Evolutionary conservation across 345 rosid species (phyloP), one percentile per base, ranked within the genome.

Genomic region (Psidium friedrichsthalianum): DNA sequence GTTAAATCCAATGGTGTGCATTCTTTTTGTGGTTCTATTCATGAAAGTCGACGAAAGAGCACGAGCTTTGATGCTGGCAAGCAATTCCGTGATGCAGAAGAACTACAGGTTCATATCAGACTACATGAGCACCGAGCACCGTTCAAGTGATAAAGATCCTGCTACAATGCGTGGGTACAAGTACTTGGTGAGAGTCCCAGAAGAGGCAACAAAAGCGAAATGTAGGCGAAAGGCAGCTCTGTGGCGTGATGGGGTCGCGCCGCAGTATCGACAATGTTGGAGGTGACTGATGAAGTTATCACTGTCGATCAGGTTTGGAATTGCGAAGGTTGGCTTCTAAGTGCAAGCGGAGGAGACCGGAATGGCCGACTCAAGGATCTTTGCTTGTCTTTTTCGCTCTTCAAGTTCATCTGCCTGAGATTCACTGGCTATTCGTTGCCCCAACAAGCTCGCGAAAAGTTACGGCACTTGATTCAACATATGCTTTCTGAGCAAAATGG

Each of bases 321-420:
- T 44, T 80, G 82, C 25, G 1, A 5, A 42, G 20, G 54, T 6
- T 6, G 14, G 54, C 54, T 78, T 18, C 13, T 32, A 42, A 74
- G 15, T 36, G 6, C 8, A 47, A 4, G 0, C 11, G 1, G 0
- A 3, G 14, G 56, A 13, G 40, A 51, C 6, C 40, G 0, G 11
- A 40, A 14, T 1, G 83, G 40, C 1, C 52, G 12, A 52, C 36
- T 81, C 2, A 81, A 81, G 83, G 83, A 81, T 29, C 51, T 81
- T 13, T 81, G 51, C 9, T 11, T 49, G 32, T 25, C 83, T 81
- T 52, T 40, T 25, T 81, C 22, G 22, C 83, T 81, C 29, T 81
- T n/a, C 83, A 10, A 44, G 4, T 27, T 81, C 36, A 49, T 25
- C 56, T 24, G 51, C 5, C 10, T 52, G 21, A 81, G 16, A 52